Evolutionary conservation across 305 asterid species (phyloP).

Genomic region (Fraxinus ornus): DNA sequence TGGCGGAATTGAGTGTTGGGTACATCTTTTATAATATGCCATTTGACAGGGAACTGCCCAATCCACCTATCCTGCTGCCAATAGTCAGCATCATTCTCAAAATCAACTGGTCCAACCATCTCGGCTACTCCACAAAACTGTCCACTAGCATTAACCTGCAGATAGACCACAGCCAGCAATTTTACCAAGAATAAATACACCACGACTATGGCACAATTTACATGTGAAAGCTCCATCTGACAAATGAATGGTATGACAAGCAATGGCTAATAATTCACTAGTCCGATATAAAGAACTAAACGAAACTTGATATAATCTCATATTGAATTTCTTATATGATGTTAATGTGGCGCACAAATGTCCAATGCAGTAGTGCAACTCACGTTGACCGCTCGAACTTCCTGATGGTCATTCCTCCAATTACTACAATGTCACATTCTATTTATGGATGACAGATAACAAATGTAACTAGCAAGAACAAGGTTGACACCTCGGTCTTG

Average conservation of each 20-base stretch:
- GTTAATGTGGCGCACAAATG: background rate
- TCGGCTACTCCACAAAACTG: constrained; percentile 60
- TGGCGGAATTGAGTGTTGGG: constrained; percentile 55
- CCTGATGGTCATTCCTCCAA: background rate
- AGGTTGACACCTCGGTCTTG: background rate
- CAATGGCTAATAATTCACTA: background rate
- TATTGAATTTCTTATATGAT: background rate
- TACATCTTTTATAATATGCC: constrained; percentile 52
- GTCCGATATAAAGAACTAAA: background rate
- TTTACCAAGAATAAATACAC: background rate
- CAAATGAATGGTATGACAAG: background rate
- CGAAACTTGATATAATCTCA: background rate
- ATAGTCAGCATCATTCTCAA: constrained; percentile 53
- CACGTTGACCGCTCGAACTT: background rate
- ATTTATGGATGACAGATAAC: background rate
- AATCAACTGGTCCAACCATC: constrained; percentile 57
- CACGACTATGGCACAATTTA: background rate
- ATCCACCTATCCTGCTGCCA: constrained; percentile 68
- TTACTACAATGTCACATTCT: background rate
- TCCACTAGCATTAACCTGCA: constrained; percentile 56
- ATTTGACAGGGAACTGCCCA: constrained; percentile 54
- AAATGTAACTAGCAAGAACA: background rate
- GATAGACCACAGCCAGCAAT: background rate
- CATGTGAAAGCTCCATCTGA: background rate
- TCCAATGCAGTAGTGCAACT: background rate